Evolutionary conservation across 305 asterid genomes (phyloP).

Genomic region (Fraxinus platypoda): DNA sequence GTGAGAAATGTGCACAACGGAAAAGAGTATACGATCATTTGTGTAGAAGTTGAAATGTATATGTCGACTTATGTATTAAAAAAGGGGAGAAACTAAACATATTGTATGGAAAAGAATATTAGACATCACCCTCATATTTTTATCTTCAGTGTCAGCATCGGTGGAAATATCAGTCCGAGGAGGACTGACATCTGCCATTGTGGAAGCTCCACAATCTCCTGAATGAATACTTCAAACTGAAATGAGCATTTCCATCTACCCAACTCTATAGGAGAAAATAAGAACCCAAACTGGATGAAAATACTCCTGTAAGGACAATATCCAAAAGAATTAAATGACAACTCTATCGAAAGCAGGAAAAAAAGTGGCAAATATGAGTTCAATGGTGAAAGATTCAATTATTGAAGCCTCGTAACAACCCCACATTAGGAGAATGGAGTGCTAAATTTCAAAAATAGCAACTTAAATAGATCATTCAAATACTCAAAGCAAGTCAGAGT

Average conservation of each 20-base stretch:
- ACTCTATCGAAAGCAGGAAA: neutral
- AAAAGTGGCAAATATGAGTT: neutral
- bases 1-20: neutral
- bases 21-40: neutral
- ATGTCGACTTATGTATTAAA: neutral
- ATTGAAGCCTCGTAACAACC: neutral
- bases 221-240: conserved; percentile 30
- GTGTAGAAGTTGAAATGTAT: neutral
- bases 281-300: neutral
- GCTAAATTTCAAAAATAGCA: neutral
- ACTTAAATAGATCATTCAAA: neutral
- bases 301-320: neutral
- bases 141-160: conserved; percentile 90
- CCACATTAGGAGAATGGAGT: neutral
- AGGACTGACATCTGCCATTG: conserved; percentile 82
- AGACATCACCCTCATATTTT: conserved; percentile 58
- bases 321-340: neutral
- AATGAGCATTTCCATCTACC: conserved; percentile 25
- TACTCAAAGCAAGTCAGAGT: neutral
- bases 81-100: neutral
- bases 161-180: conserved; percentile 79
- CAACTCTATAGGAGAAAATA: conserved; percentile 18
- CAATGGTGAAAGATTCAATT: neutral
- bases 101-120: neutral
- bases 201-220: conserved; percentile 36